These are phyloP conservation scores for Mortierella alpina DNA, from an alignment of 192 early-diverging fungal genomes.

Conservation along the genomic window DNA sequence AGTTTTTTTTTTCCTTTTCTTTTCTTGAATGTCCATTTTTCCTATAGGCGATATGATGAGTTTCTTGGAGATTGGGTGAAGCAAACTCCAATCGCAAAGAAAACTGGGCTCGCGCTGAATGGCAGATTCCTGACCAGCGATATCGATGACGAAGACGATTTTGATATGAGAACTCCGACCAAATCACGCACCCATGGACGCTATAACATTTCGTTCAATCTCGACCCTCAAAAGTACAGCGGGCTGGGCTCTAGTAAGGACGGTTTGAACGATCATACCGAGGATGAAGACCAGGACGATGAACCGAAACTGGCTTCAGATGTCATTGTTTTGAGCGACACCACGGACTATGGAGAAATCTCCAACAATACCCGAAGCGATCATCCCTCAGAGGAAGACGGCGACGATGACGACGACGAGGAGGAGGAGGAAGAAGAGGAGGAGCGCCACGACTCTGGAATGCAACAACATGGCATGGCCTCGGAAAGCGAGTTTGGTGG, in stretches of 20 bases:
- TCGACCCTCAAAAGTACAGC: too few relatives aligned
- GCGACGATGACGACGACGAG: not conserved
- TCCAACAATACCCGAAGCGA: too few relatives aligned
- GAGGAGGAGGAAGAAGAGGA: not conserved
- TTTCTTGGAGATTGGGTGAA: constrained; percentile 39
- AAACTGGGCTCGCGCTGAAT: not conserved
- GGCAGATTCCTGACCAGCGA: too few relatives aligned
- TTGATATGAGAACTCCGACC: not conserved
- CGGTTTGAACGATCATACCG: not conserved
- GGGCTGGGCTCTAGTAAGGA: too few relatives aligned
- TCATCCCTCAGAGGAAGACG: not conserved
- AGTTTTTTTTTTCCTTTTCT: too few relatives aligned
- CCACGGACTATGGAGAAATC: not conserved
- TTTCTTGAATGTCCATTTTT: not conserved
- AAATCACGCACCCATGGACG: too few relatives aligned
- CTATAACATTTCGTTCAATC: too few relatives aligned
- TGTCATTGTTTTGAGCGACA: not conserved
- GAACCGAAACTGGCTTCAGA: not conserved
- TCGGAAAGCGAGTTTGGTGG: too few relatives aligned
- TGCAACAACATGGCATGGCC: too few relatives aligned
- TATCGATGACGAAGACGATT: not conserved
- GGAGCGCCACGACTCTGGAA: too few relatives aligned
- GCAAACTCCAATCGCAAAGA: not conserved
- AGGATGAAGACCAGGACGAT: not conserved
- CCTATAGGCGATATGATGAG: constrained; percentile 28